Evolutionary conservation across 1,139 yeast species (phyloP).

Genomic region (Yamadazyma dushanensis): DNA sequence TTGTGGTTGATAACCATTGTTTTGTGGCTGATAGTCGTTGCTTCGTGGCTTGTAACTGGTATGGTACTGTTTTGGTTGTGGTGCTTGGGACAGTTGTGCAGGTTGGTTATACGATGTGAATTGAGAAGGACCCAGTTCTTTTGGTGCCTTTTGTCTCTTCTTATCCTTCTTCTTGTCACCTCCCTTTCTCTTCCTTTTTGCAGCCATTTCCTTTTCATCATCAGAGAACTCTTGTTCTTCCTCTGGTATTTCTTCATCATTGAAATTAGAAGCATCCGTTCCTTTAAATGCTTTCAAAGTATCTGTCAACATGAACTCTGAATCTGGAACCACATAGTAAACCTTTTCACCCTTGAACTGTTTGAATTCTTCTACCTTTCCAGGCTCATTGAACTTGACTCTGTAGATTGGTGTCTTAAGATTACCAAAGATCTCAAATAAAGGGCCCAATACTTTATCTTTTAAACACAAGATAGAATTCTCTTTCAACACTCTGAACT

Average conservation of each 20-base stretch:
- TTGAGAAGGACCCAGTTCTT: background rate
- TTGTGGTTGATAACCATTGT: conserved; percentile 3
- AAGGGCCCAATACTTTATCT: conserved; percentile 76
- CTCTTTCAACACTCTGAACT: conserved; percentile 78
- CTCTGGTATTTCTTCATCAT: conserved; percentile 90
- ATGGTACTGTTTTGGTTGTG: conserved; percentile 3
- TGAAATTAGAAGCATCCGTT: conserved; percentile 91
- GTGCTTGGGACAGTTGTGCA: conserved; percentile 8
- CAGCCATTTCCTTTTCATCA: conserved; percentile 74
- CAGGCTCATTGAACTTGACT: conserved; percentile 61
- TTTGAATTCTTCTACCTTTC: conserved; percentile 41
- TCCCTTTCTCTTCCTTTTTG: conserved; percentile 57
- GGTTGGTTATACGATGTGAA: conserved; percentile 13
- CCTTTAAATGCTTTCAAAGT: conserved; percentile 71
- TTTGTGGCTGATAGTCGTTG: conserved; percentile 4
- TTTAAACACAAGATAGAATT: conserved; percentile 78
- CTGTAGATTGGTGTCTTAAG: conserved; percentile 82
- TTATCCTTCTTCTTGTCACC: conserved; percentile 31
- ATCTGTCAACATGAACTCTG: conserved; percentile 78
- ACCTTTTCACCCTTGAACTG: conserved; percentile 57
- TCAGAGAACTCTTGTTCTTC: conserved; percentile 95
- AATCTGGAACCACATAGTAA: conserved; percentile 76
- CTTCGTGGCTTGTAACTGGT: background rate
- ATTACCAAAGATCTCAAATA: conserved; percentile 90
- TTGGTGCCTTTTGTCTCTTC: conserved; percentile 8